Conservation (phyloP, 108 stramenopile species). For the Nitzschia palea region DNA sequence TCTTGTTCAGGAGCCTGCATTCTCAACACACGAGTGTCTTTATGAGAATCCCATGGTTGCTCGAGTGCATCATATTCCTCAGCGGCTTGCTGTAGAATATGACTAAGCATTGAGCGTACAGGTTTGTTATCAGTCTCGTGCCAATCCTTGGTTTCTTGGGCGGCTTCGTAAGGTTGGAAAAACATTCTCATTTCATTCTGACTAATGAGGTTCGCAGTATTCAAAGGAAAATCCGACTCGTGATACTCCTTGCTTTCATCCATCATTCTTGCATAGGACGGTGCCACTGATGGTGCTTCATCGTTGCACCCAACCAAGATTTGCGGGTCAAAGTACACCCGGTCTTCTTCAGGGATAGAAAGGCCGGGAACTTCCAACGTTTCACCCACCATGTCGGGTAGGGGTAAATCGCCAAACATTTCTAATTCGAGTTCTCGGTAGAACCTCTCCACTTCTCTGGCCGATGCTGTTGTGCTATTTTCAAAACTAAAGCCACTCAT, state of each 20-base stretch:
- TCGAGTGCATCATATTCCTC: too few relatives aligned
- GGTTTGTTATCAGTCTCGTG: too few relatives aligned
- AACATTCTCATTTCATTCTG: too few relatives aligned
- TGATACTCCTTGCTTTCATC: slow-evolving; percentile 3
- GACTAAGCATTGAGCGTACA: background rate
- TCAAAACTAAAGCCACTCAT: slow-evolving; percentile 11
- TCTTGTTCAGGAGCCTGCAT: too few relatives aligned
- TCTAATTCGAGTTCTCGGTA: slow-evolving; percentile 39
- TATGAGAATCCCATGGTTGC: too few relatives aligned
- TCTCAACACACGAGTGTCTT: too few relatives aligned
- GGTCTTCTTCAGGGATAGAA: slow-evolving; percentile 16
- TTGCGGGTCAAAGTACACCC: slow-evolving; percentile 4
- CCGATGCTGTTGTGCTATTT: slow-evolving; percentile 39
- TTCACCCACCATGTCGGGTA: slow-evolving; percentile 43
- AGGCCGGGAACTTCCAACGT: slow-evolving; percentile 32
- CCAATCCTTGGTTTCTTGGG: too few relatives aligned
- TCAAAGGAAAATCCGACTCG: background rate
- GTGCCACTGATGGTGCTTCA: slow-evolving; percentile 7
- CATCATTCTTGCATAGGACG: background rate
- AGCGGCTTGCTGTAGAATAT: background rate
- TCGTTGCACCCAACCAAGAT: background rate
- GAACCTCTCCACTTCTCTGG: slow-evolving; percentile 34
- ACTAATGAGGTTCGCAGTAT: too few relatives aligned
- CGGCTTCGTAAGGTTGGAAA: too few relatives aligned
- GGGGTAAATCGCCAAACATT: slow-evolving; percentile 38